Evolutionary conservation across 176 grass and related monocot genomes (phyloP), one percentile per base, ranked within the genome.

Genomic region (Hyparrhenia diplandra): DNA sequence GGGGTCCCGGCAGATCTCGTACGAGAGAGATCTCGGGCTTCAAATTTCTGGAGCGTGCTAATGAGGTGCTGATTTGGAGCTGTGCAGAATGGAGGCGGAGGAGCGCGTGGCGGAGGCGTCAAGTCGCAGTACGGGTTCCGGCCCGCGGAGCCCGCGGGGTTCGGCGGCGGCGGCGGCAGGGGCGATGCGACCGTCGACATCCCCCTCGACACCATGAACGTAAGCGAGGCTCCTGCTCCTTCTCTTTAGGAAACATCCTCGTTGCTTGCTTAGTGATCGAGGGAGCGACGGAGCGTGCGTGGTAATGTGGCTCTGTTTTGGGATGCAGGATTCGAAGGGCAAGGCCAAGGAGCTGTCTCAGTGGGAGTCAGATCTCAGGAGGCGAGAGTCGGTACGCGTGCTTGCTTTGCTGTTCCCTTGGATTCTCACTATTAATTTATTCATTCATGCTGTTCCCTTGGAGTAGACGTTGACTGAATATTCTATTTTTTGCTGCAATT

Each of bases 361-460:
- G 41, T 92, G 90, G n/a, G 90, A 96, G 72, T 64, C 90, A 73
- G 90, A 96, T 76, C 93, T 96, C 75, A 92, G 83, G 86, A 85
- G 82, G 72, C 77, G 90, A 96, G n/a, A n/a, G 65, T 75, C 79
- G 79, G 93, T 97, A 73, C 36, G 91, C 39, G 24, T 46, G n/a
- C 55, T 45, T 2, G n/a, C 45, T 55, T 2, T 73, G 67, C 21
- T 30, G 65, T 36, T 78, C 4, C n/a, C 55, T 39, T 83, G 75
- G 63, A 47, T 85, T 73, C 51, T 66, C 8, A 1, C 27, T 20
- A 60, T 62, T 86, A 36, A 23, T 63, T 52, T 4, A 6, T 79
- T 18, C 61, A 35, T 45, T 45, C 13, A 52, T 34, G 10, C n/a
- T n/a, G n/a, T n/a, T n/a, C n/a, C n/a, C n/a, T n/a, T n/a, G n/a